phyloP scores from a whole-genome alignment of 208 protist genomes.

The Trichomonas tenax region DNA sequence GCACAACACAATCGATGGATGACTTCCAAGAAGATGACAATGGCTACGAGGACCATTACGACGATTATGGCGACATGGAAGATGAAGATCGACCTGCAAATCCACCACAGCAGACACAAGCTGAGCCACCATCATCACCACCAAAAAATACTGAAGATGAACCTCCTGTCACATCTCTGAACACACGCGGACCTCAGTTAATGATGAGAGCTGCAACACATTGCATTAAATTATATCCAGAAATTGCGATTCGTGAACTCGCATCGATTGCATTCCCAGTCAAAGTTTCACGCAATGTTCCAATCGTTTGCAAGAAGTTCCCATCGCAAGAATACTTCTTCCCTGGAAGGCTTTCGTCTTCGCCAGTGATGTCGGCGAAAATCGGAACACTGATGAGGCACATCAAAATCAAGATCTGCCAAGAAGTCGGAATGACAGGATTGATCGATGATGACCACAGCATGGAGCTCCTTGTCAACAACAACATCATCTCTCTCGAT shows the following conservation, averaged over 20 bases:
- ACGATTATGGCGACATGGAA: background rate
- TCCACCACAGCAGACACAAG: background rate
- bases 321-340: background rate
- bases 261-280: background rate
- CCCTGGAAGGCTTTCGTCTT: background rate
- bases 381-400: background rate
- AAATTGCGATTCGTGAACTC: background rate
- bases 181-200: background rate
- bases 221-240: background rate
- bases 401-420: conserved; percentile 24
- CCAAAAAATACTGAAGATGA: background rate
- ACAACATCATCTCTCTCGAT: conserved; percentile 23
- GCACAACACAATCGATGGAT: background rate
- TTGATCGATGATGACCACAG: conserved; percentile 21
- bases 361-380: background rate
- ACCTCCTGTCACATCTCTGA: background rate
- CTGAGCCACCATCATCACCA: background rate
- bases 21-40: background rate
- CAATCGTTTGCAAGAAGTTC: background rate
- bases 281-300: background rate
- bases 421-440: background rate
- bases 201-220: background rate
- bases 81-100: background rate
- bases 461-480: conserved; percentile 28
- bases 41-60: background rate